These are phyloP conservation scores for Rubia yunnanensis DNA, from an alignment of 257 asterid species.

Conservation along the genomic window DNA sequence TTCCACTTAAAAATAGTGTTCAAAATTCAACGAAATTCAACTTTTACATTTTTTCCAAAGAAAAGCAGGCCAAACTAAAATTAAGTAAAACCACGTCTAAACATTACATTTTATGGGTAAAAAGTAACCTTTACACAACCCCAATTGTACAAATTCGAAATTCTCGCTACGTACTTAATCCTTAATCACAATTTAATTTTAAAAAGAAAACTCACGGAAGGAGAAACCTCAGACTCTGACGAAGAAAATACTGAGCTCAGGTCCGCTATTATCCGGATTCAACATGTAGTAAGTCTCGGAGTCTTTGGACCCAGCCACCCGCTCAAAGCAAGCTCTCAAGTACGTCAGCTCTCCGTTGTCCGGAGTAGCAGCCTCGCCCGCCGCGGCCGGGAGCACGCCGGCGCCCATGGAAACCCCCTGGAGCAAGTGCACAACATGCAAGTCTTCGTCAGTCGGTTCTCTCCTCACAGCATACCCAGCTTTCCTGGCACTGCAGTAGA, in stretches of 20 bases:
- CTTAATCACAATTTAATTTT: too few relatives aligned
- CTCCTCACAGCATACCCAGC: constrained; percentile 76
- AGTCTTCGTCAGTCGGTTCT: constrained; percentile 64
- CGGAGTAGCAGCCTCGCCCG: constrained; percentile 19
- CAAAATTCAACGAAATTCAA: too few relatives aligned
- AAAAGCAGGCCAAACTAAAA: too few relatives aligned
- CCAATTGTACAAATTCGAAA: not conserved
- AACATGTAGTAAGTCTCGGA: constrained; percentile 48
- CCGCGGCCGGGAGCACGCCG: constrained; percentile 53
- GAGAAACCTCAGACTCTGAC: not conserved
- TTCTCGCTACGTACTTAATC: too few relatives aligned
- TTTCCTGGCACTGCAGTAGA: constrained; percentile 70
- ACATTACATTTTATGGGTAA: too few relatives aligned
- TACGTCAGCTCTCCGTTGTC: constrained; percentile 56
- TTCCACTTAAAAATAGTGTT: too few relatives aligned
- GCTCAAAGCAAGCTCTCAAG: constrained; percentile 77
- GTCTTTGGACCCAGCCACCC: constrained; percentile 71
- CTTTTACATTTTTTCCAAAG: too few relatives aligned
- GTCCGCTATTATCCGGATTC: constrained; percentile 5
- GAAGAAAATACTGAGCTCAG: constrained; percentile 6
- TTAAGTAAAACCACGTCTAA: too few relatives aligned
- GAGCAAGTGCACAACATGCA: constrained; percentile 56
- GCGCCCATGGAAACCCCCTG: constrained; percentile 90
- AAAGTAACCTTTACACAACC: too few relatives aligned
- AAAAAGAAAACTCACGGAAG: too few relatives aligned